Conservation (phyloP, 768 basidiomycete species). For the Boletellus ananas region DNA sequence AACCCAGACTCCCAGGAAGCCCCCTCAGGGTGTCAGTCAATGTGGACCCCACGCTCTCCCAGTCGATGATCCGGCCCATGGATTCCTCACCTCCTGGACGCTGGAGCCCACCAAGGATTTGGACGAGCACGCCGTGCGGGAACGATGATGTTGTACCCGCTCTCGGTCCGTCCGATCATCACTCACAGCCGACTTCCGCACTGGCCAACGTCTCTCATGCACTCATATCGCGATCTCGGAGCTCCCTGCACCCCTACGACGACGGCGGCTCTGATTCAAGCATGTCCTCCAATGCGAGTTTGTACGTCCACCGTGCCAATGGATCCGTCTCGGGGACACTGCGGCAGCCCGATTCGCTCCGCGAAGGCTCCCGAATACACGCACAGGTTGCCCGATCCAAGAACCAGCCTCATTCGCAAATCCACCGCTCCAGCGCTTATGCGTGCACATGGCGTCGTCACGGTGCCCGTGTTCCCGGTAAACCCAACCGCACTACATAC, state of each 20-base stretch:
- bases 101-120: conserved; percentile 18
- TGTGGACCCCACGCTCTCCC: background rate
- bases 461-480: conserved; percentile 16
- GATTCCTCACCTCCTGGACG: conserved; percentile 9
- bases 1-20: conserved; percentile 12
- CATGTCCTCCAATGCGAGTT: conserved; percentile 2
- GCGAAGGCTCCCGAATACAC: background rate
- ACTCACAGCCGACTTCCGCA: background rate
- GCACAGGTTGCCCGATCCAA: background rate
- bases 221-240: conserved; percentile 17
- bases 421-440: conserved; percentile 11
- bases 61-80: conserved; percentile 1
- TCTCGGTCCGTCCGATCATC: conserved; percentile 1
- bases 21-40: conserved; percentile 21
- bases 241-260: conserved; percentile 15
- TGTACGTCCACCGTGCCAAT: background rate
- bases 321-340: background rate
- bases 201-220: conserved; percentile 14
- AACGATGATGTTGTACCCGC: background rate
- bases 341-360: background rate
- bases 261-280: conserved; percentile 3
- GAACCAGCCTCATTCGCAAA: conserved; percentile 1
- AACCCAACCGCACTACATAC: background rate
- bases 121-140: conserved; percentile 26
- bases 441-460: conserved; percentile 17